phyloP scores from a whole-genome alignment of 495 filamentous ascomycete species.

The Talaromyces stipitatus region DNA sequence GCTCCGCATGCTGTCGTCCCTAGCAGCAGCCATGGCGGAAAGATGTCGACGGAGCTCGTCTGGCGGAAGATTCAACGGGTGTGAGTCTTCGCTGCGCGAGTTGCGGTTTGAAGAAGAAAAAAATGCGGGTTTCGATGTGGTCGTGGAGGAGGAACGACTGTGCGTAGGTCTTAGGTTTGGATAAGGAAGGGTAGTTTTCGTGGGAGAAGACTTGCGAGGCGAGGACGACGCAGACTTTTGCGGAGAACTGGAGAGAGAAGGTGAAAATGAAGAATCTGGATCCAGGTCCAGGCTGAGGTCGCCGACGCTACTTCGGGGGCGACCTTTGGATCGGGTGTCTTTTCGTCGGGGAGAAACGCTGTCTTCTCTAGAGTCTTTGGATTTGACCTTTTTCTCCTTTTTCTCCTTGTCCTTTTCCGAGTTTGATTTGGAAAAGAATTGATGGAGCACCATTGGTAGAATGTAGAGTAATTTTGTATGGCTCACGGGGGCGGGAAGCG shows the following conservation, averaged over 20 bases:
- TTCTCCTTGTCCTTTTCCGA: conserved; percentile 25
- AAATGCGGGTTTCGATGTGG: conserved; percentile 15
- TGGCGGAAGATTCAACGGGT: conserved; percentile 81
- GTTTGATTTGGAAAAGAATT: conserved; percentile 33
- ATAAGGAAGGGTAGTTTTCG: conserved; percentile 13
- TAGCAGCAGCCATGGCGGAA: conserved; percentile 62
- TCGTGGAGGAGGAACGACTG: conserved; percentile 26
- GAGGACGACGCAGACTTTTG: conserved; percentile 19
- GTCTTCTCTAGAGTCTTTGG: conserved; percentile 5
- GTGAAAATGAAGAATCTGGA: conserved; percentile 14
- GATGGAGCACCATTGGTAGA: conserved; percentile 25
- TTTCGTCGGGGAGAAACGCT: conserved; percentile 21
- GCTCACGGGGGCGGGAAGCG: conserved; percentile 8
- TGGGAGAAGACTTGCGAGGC: conserved; percentile 20
- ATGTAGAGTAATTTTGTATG: not conserved
- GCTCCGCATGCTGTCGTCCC: conserved; percentile 41
- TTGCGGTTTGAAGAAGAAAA: conserved; percentile 21
- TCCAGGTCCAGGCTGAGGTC: conserved; percentile 11
- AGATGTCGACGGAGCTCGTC: conserved; percentile 71
- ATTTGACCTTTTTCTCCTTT: conserved; percentile 4
- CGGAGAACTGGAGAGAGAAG: conserved; percentile 14
- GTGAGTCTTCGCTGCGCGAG: conserved; percentile 59
- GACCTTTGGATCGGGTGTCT: conserved; percentile 5
- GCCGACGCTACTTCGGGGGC: not conserved
- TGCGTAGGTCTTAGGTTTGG: conserved; percentile 15